Evolutionary conservation across 768 basidiomycete species (phyloP), one percentile per base, ranked within the genome.

Genomic region (Tephrocybe sp.): DNA sequence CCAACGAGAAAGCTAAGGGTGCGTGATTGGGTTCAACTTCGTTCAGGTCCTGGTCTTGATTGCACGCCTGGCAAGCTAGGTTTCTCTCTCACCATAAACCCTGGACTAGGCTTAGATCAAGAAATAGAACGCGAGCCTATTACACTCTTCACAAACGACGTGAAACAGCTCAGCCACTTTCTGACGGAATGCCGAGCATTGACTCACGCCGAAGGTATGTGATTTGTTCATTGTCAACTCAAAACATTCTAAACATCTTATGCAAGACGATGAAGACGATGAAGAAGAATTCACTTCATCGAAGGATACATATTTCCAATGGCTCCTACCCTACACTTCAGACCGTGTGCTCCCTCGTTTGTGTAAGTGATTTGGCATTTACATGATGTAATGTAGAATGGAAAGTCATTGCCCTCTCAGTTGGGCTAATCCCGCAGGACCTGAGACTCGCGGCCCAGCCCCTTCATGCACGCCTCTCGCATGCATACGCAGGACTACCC

Each of bases 401-500:
- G 27, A 29, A 29, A 11, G 5, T 29, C 27, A 29, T 29, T 11
- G 11, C 6, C 5, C 27, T 29, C 27, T 29, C 38, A 80, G 79
- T 79, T 9, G 66, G 72, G 3, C 55, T 65, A 3, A 58, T 64
- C 19, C 78, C 79, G 1, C 73, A 70, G 42, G 86, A 90, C 66
- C 67, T 91, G 19, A 79, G 86, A 15, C 39, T 70, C 34, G 62
- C 68, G 5, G 72, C 64, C 39, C 68, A 66, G 51, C 77, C 82
- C 1, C 56, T 84, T n/a, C 67, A 78, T 49, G 59, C 67, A 7
- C 78, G 76, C 9, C 72, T 91, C 19, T 86, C 88, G 16, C 58
- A 69, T 1, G 78, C 84, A 1, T 69, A 69, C 57, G 85, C 88
- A 8, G 89, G 89, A 1, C 59, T 71, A 36, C 74, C 79, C 15